A percentile compares a stretch with the other conserved stretches of the same genome.
phyloP scores from a whole-genome alignment of 352 stramenopile species.

The Globisporangium middletonii region DNA sequence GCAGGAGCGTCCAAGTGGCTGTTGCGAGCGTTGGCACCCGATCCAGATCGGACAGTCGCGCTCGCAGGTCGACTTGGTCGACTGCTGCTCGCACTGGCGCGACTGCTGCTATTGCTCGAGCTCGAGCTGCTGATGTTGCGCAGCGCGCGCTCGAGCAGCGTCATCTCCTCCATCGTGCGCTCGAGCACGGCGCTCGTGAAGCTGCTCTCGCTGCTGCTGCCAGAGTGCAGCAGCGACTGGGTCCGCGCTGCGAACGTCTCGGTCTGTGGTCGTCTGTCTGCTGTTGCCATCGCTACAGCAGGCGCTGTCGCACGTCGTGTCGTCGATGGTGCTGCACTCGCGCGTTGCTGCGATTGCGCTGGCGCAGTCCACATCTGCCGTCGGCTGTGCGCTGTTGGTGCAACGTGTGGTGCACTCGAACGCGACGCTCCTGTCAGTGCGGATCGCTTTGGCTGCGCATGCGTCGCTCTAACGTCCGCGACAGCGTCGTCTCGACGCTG shows the following conservation, averaged over 20 bases:
- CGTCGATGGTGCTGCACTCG: no score
- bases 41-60: neutral
- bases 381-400: no score
- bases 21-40: no score
- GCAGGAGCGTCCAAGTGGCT: neutral
- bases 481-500: no score
- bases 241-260: constrained; percentile 6
- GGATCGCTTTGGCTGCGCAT: no score
- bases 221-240: constrained; percentile 16
- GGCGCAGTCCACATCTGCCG: no score
- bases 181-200: constrained; percentile 34
- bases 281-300: neutral
- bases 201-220: constrained; percentile 35
- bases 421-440: no score
- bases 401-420: no score
- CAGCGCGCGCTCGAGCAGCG: constrained; percentile 57
- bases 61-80: neutral
- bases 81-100: neutral
- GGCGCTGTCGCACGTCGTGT: neutral
- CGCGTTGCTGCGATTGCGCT: no score
- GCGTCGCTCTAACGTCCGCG: no score
- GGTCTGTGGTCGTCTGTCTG: neutral
- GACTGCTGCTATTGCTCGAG: constrained; percentile 19
- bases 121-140: constrained; percentile 65
- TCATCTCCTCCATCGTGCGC: constrained; percentile 59